Base-by-base conservation (phyloP, 2,329 filamentous ascomycete species). In the Juglanconis oblonga region DNA sequence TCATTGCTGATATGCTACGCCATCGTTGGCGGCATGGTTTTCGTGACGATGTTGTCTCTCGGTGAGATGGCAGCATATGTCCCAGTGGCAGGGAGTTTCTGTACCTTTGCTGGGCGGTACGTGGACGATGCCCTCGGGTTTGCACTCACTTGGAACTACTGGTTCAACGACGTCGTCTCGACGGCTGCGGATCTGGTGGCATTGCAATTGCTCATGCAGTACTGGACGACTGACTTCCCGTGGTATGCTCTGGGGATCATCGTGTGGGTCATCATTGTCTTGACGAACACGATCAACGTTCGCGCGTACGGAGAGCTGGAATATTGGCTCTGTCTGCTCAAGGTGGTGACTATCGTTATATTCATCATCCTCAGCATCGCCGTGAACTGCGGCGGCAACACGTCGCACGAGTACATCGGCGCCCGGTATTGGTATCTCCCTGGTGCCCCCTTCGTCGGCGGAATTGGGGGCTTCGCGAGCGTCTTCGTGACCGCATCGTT, bases 281-380 rank as follows among this genome's bases (percentile, higher is more conserved):
- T 68, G 0, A 69, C 81, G 49, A 85, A 83, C 64, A 73, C 84
- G 42, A 70, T 84, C 33, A 79, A 80, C 1, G 82, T 85, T 8
- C 73, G 71, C 49, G 77, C 78, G 11, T 85, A 85, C 65, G 83
- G 81, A 24, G 81, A 86, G 73, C 73, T 83, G 13, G 81, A 84
- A 64, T 84, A 84, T 60, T 83, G 80, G 78, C 72, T 85, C n/a
- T 80, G 79, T 63, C 66, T 84, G 29, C 70, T 85, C 36, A 85
- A 84, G 67, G 78, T 81, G 29, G 71, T 79, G 44, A 80, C 79
- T 10, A 83, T 85, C 56, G 73, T 81, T 6, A 77, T 85, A 54
- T 88, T 88, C 68, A 87, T 88, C 61, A 77, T 88, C 35, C 75
- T 87, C 47, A 82, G 85, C 3, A 86, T 88, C 53, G 84, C 74